These are phyloP conservation scores for Metschnikowia picachoensis DNA, from an alignment of 805 yeast genomes.

Conservation along the genomic window DNA sequence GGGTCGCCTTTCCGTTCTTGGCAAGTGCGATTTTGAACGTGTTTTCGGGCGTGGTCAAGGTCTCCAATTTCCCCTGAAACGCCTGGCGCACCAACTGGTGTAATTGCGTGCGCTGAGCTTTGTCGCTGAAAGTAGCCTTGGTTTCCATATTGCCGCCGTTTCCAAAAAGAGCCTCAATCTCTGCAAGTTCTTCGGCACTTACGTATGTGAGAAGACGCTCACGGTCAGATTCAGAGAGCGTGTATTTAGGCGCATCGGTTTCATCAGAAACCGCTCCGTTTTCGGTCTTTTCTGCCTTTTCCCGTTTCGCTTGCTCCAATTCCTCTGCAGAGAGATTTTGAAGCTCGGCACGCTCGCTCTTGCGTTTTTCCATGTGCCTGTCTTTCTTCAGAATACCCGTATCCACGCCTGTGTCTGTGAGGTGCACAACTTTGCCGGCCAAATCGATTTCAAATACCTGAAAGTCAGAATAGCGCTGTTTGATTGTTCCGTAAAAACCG, in stretches of 20 bases:
- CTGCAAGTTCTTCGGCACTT: conserved; percentile 56
- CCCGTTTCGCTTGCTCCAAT: conserved; percentile 26
- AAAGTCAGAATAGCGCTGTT: conserved; percentile 90
- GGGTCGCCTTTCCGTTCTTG: conserved; percentile 34
- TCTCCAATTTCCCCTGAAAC: conserved; percentile 71
- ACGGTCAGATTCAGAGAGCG: conserved; percentile 44
- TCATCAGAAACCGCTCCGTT: not conserved
- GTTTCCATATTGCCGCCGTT: conserved; percentile 60
- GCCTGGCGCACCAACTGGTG: conserved; percentile 75
- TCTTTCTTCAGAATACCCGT: conserved; percentile 44
- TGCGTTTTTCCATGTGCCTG: conserved; percentile 42
- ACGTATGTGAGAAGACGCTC: conserved; percentile 48
- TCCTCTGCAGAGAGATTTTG: conserved; percentile 33
- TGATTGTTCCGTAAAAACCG: conserved; percentile 77
- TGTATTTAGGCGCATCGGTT: conserved; percentile 30
- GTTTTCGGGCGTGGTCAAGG: conserved; percentile 68
- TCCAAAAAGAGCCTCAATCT: conserved; percentile 51
- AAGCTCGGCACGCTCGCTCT: conserved; percentile 34
- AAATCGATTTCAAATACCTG: conserved; percentile 82
- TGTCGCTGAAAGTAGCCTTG: conserved; percentile 54
- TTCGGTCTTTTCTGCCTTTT: conserved; percentile 19
- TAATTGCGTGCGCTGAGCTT: conserved; percentile 67
- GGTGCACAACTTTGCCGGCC: conserved; percentile 67
- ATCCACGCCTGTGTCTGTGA: conserved; percentile 68
- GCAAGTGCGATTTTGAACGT: conserved; percentile 60